Conservation (phyloP, 2,329 filamentous ascomycete genomes). For the Colletotrichum sp. region DNA sequence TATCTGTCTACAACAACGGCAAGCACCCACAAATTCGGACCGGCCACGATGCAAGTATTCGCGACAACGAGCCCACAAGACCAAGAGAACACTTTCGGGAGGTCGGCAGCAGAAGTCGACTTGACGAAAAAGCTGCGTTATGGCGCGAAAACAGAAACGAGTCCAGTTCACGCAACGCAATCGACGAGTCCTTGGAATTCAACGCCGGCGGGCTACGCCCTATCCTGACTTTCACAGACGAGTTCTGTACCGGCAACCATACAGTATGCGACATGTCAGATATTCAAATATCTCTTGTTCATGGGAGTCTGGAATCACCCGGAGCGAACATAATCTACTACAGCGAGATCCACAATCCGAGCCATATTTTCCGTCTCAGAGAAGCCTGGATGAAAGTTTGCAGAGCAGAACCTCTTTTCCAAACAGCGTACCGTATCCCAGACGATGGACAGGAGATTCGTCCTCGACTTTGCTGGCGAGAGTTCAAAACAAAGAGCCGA, state of each 20-base stretch:
- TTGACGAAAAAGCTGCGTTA: not conserved
- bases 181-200: not conserved
- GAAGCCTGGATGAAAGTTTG: slow-evolving; percentile 30
- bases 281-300: slow-evolving; percentile 29
- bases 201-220: not conserved
- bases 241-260: not conserved
- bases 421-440: not conserved
- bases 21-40: not conserved
- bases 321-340: slow-evolving; percentile 28
- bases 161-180: not conserved
- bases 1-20: not conserved
- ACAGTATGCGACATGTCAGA: slow-evolving; percentile 6
- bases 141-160: not conserved
- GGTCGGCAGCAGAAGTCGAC: not conserved
- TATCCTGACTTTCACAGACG: not conserved
- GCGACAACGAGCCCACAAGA: not conserved
- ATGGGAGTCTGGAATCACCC: slow-evolving; percentile 20
- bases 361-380: slow-evolving; percentile 24
- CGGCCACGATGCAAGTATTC: not conserved
- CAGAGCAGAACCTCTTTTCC: slow-evolving; percentile 28
- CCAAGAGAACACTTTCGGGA: not conserved
- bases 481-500: not conserved
- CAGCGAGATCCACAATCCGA: slow-evolving; percentile 20
- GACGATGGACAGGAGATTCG: not conserved
- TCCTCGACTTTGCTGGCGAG: not conserved